phyloP scores from a whole-genome alignment of 129 eudicot species.

The Smallanthus sonchifolius region DNA sequence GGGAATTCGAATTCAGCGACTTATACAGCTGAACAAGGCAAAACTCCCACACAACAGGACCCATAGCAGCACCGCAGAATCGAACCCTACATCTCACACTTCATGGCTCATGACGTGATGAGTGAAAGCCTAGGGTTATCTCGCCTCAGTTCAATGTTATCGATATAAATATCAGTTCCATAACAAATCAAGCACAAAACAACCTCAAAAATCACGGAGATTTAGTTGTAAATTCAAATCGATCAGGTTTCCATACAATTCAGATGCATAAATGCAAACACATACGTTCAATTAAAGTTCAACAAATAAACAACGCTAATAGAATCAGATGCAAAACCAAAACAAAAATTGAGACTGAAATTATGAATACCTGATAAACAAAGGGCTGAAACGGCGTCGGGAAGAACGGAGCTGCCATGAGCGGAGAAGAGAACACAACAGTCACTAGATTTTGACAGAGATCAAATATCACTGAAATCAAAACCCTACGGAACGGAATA shows the following conservation, averaged over 20 bases:
- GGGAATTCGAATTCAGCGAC: neutral
- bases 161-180: neutral
- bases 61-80: neutral
- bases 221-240: neutral
- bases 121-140: neutral
- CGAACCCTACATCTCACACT: neutral
- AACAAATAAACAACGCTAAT: neutral
- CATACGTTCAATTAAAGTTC: neutral
- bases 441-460: constrained; percentile 14
- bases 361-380: constrained; percentile 69
- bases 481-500: constrained; percentile 12
- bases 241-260: neutral
- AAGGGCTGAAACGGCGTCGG: constrained; percentile 88
- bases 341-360: neutral
- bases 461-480: constrained; percentile 24
- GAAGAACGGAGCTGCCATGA: constrained; percentile 95
- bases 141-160: neutral
- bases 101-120: neutral
- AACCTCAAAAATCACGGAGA: neutral
- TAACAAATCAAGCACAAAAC: neutral
- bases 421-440: neutral
- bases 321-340: neutral
- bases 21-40: neutral
- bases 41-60: neutral
- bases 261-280: neutral